Evolutionary conservation across 768 basidiomycete species (phyloP).

Genomic region (Phlebiopsis gigantea): DNA sequence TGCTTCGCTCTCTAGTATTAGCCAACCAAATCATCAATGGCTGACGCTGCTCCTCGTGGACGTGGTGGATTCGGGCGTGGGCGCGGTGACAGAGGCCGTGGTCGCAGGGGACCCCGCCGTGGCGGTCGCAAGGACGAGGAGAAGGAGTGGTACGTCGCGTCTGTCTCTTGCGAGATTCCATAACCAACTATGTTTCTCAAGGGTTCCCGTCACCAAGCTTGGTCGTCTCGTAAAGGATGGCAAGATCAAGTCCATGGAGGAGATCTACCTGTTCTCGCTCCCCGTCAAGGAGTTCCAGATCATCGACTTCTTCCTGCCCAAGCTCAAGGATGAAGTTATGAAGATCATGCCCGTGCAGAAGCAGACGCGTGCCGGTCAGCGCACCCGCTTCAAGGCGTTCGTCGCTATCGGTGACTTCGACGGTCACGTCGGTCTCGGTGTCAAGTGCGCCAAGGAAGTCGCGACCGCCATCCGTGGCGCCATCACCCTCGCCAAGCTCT

Average conservation of each 20-base stretch:
- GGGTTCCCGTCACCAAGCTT: constrained; percentile 98
- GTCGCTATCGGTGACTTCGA: constrained; percentile 99
- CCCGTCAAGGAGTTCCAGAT: constrained; percentile 99
- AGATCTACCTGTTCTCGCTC: constrained; percentile 99
- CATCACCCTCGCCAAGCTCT: constrained; percentile 97
- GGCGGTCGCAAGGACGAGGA: constrained; percentile 99
- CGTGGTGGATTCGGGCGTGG: constrained; percentile 82
- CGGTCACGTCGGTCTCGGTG: constrained; percentile 98
- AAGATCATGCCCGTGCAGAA: constrained; percentile 99
- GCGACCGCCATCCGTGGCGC: constrained; percentile 99
- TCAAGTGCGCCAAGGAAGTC: constrained; percentile 99
- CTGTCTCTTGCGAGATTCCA: constrained; percentile 1
- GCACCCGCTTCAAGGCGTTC: constrained; percentile 99
- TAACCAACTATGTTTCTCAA: constrained; percentile 26
- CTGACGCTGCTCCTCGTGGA: constrained; percentile 77
- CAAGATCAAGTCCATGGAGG: constrained; percentile 99
- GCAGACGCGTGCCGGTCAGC: constrained; percentile 98
- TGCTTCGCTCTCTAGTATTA: constrained; percentile 21
- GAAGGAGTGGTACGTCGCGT: constrained; percentile 85
- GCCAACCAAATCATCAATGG: constrained; percentile 46
- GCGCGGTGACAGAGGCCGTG: constrained; percentile 56
- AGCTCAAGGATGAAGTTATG: constrained; percentile 99
- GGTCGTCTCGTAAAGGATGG: constrained; percentile 99
- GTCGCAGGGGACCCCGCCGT: constrained; percentile 79
- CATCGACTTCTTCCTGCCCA: constrained; percentile 98